Base-by-base conservation (phyloP, 805 yeast species). In the Scheffersomyces stipitis region DNA sequence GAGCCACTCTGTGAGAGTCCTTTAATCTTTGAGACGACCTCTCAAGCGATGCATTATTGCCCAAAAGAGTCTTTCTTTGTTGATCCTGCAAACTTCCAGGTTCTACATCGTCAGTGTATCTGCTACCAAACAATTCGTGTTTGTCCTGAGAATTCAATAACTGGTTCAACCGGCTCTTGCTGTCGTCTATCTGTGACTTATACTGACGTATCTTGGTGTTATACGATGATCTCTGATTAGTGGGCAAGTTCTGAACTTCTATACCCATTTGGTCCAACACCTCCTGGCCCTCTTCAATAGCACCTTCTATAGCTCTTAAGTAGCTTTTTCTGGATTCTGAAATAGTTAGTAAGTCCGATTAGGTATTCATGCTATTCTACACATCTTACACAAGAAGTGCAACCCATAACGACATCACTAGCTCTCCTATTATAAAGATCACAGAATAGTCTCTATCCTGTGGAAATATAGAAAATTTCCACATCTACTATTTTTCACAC, bases 1-100 rank as follows among this genome's bases (percentile, higher is more conserved):
- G 69, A 5, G 98, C 99, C 3, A 89, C 72, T 48, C 97, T 74
- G 45, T 91, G 95, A 15, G 93, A 83, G 31, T 93, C 97, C 41
- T 83, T 75, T 32, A 93, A 71, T 49, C 96, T 75, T 44, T 90
- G 91, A 2, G 88, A 76, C 1, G 95, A 78, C 46, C 93, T 73
- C 47, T 87, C 96, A 40, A 93, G 71, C 3, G 93, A 73, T 2
- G 88, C 82, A 52, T 86, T 86, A 43, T 86, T 86, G 36, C 77
- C 74, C 39, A 93, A 69, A 31, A 93, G 70, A 49, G 83, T 86
- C 50, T 85, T 88, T 34, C 98, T 78, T 62, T 93, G 98, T 15
- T 68, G 64, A 47, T 80, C 83, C 34, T 71, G 64, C 30, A 71
- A 60, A 20, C 62, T 69, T 10, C 54, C 58, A 52, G 53, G 38